Base-by-base conservation (phyloP, 345 rosid genomes). In the Salix dunnii region DNA sequence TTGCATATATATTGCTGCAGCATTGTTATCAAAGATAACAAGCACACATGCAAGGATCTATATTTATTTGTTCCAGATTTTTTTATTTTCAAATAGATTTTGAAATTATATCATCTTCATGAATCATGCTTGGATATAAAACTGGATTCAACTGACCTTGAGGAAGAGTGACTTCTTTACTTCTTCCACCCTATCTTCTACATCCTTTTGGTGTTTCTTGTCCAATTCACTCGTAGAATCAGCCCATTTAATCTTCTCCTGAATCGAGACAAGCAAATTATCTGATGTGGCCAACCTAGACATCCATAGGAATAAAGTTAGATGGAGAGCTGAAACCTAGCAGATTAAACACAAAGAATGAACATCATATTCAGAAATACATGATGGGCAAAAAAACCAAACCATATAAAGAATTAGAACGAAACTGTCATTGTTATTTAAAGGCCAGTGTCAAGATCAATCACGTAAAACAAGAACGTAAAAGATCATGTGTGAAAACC, bases 161-260 rank as follows among this genome's bases (percentile, higher is more conserved):
- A 89, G 75, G 73, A 95, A 81, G 60, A 94, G 86, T 69, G 93
- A 82, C 88, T 91, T 96, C 81, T 90, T 96, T 77, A 91, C 87
- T 68, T 96, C 97, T 82, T 94, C 99, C 78, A 88, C 86, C 79
- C 74, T 82, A 75, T 91, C 97, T 75, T 92, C 94, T 7, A 90
- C 87, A 66, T 94, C 99, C 87, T 92, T 94, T 27, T 79, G 83
- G 49, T 92, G 97, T 82, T 87, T 91, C 85, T 89, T 92, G 87
- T 94, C 94, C 82, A 81, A 73, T 71, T 94, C 99, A 80, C 94
- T 89, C 97, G 89, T 94, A n/a, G 80, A 82, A 85, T 96, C 99
- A 40, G 98, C 99, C 99, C 99, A 96, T 79, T 94, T 96, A 73
- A 96, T 91, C 89, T 91, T 94, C 85, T 96, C 97, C 88, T 94